Evolutionary conservation across 163 green algal genomes (phyloP).

Genomic region (Scenedesmus sp.): DNA sequence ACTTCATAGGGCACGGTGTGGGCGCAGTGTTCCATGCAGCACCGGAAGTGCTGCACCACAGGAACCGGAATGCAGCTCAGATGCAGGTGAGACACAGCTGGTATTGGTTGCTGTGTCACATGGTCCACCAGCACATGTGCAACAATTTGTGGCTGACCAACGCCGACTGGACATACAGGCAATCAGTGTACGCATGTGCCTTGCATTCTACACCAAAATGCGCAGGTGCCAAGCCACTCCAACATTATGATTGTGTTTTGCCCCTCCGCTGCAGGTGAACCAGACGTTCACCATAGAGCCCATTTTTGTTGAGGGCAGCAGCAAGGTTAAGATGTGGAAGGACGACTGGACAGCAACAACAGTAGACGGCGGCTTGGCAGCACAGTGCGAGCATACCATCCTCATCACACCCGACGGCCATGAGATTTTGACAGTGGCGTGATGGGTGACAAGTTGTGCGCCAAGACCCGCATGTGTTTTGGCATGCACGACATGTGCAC

Average conservation of each 20-base stretch:
- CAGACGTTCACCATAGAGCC: constrained; percentile 99
- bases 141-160: too few relatives aligned
- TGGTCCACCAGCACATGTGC: neutral
- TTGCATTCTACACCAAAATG: neutral
- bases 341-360: constrained; percentile 96
- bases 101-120: neutral
- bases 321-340: constrained; percentile 77
- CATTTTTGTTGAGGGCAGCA: constrained; percentile 78
- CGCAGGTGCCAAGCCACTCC: neutral
- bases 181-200: too few relatives aligned
- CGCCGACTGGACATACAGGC: neutral
- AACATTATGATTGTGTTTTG: neutral
- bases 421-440: constrained; percentile 47
- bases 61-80: constrained; percentile 76
- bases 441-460: neutral
- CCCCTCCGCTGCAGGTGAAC: constrained; percentile 57
- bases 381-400: constrained; percentile 97
- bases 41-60: constrained; percentile 89
- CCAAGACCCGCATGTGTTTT: neutral
- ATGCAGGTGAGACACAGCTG: constrained; percentile 73
- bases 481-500: neutral
- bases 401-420: constrained; percentile 64
- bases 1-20: constrained; percentile 98
- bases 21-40: constrained; percentile 92
- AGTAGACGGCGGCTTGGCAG: constrained; percentile 85